Evolutionary conservation across 2,329 filamentous ascomycete genomes (phyloP), one percentile per base, ranked within the genome.

Genomic region (Pseudogymnoascus sp.): DNA sequence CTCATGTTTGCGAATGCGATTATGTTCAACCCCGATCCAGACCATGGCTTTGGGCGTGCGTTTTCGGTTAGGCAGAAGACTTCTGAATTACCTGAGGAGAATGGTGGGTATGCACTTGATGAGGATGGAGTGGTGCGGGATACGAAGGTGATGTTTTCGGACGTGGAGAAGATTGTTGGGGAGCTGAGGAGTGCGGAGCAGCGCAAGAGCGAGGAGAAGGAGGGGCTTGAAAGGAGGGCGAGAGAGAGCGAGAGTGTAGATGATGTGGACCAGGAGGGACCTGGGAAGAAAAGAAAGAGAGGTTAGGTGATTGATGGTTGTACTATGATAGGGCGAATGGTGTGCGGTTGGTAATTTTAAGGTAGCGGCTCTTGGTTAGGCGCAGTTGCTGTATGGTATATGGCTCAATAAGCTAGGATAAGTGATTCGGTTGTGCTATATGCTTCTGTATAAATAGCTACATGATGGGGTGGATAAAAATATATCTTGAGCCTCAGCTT

Each of bases 1-100:
- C 90, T 96, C 70, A 97, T 97, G 90, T 96, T 97, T 74, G 91
- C 92, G 68, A 97, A 97, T 71, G 93, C 95, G 17, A 89, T 97
- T 75, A 97, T 99, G 95, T 99, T 96, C 79, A 97, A 97, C 70
- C 87, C 90, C 0, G 91, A 96, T 66, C 87, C 88, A 0, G 81
- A 89, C 68, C 84, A 88, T 26, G 88, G 89, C 0, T 85, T 88
- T 9, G 88, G 88, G 0, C 79, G 82, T 1, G 78, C 81, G 0
- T 89, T 92, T 67, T 67, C 66, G 31, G 69, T 66, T 74, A 83
- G 70, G 76, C 77, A 63, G 70, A 68, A 21, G 26, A 9, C 26
- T 29, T 29, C 26, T 29, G 26, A 29, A 29, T 29, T 29, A 29
- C 26, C 44, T 71, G 73, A 69, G 3, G 74, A 71, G 0, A 76